A percentile compares a stretch with the other conserved stretches of the same genome.
Conservation (phyloP, 495 filamentous ascomycete species). For the Pseudevernia furfuracea region DNA sequence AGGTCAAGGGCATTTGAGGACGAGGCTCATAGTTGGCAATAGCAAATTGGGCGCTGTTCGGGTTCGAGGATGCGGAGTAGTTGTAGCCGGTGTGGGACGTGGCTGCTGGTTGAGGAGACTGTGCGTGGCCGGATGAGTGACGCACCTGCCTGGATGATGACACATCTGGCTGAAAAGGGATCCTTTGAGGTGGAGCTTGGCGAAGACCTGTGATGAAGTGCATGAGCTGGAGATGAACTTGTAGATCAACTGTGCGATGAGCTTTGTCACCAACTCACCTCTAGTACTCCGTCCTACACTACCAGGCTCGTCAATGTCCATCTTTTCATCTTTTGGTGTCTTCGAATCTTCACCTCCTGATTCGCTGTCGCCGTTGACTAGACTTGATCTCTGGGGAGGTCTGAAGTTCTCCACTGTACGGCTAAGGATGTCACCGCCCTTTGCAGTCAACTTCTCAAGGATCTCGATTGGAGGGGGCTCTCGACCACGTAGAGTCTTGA, state of each 20-base stretch:
- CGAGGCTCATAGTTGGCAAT: conserved; percentile 54
- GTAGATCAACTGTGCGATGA: background rate
- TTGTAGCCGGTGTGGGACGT: conserved; percentile 28
- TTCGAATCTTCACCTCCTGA: conserved; percentile 47
- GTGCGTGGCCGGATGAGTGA: conserved; percentile 44
- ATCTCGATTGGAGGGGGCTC: conserved; percentile 78
- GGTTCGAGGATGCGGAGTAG: conserved; percentile 22
- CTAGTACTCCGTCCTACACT: conserved; percentile 55
- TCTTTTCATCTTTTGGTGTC: conserved; percentile 56
- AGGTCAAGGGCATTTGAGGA: conserved; percentile 45
- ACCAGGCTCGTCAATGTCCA: conserved; percentile 50
- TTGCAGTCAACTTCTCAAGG: conserved; percentile 66
- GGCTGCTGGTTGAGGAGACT: conserved; percentile 33
- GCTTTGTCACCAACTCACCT: conserved; percentile 31
- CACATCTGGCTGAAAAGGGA: conserved; percentile 75
- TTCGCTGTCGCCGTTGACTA: conserved; percentile 41
- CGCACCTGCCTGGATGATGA: conserved; percentile 51
- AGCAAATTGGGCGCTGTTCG: conserved; percentile 40
- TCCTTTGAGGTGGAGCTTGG: conserved; percentile 68
- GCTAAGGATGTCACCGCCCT: conserved; percentile 66
- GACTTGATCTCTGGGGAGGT: conserved; percentile 27
- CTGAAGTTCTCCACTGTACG: conserved; percentile 67
- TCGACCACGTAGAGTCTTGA: conserved; percentile 58
- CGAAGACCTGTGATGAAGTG: conserved; percentile 45
- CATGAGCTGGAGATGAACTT: background rate